Conservation (phyloP, 208 protist species). For the Plasmodiophora brassicae region DNA sequence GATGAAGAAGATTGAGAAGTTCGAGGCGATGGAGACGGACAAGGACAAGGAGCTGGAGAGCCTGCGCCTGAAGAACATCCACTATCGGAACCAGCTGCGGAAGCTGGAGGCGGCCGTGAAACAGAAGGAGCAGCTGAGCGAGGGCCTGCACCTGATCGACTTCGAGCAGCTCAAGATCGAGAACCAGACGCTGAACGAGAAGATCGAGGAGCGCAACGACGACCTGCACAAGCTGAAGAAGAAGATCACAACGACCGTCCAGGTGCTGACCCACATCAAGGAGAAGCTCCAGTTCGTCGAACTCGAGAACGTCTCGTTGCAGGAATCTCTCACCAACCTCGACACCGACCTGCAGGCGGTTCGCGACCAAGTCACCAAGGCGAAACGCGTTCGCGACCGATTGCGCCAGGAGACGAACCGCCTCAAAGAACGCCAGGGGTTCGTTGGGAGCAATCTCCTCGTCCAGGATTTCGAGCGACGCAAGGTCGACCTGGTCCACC, state of each 20-base stretch:
- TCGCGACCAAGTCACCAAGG: constrained; percentile 76
- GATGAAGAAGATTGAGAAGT: constrained; percentile 61
- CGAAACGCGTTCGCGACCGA: constrained; percentile 79
- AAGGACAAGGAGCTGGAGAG: constrained; percentile 71
- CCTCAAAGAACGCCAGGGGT: constrained; percentile 81
- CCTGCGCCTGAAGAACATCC: constrained; percentile 77
- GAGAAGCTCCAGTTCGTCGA: constrained; percentile 94
- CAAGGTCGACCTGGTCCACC: constrained; percentile 31
- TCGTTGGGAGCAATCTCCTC: constrained; percentile 60
- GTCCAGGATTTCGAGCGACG: constrained; percentile 41
- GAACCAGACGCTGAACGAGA: constrained; percentile 94
- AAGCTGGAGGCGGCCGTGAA: constrained; percentile 64
- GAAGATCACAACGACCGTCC: constrained; percentile 88
- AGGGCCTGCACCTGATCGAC: constrained; percentile 91
- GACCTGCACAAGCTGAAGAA: constrained; percentile 87
- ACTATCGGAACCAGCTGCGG: constrained; percentile 70
- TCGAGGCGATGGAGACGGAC: constrained; percentile 66
- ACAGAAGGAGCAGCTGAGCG: constrained; percentile 70
- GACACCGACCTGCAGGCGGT: constrained; percentile 74
- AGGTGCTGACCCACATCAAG: constrained; percentile 93
- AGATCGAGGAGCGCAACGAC: constrained; percentile 95
- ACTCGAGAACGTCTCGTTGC: constrained; percentile 75
- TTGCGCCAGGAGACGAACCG: constrained; percentile 72
- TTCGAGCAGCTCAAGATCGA: constrained; percentile 99
- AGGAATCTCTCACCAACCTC: constrained; percentile 73